Conservation (phyloP, 257 asterid species). For the Scutellaria barbata region DNA sequence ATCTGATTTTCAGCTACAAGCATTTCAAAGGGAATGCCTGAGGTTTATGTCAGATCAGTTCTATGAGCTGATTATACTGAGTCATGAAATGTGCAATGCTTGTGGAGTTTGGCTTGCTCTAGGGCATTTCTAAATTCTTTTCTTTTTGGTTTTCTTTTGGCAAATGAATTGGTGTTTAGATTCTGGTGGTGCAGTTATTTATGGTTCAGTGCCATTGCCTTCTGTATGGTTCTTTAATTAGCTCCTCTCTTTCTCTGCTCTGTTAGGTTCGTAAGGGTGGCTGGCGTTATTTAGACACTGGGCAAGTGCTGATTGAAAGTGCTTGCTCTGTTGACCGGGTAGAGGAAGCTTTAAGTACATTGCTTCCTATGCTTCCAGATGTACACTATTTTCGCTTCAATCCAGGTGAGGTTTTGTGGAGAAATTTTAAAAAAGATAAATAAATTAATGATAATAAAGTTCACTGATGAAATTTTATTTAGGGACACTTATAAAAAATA, state of each 20-base stretch:
- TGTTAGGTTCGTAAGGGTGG: conserved; percentile 92
- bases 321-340: conserved; percentile 99
- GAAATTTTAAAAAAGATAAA: background rate
- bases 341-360: conserved; percentile 91
- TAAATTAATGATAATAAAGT: background rate
- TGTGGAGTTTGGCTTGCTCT: conserved; percentile 2
- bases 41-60: background rate
- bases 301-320: conserved; percentile 96
- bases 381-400: conserved; percentile 91
- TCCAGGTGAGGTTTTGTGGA: conserved; percentile 68
- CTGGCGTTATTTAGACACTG: conserved; percentile 98
- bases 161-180: background rate
- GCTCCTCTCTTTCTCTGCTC: conserved; percentile 31
- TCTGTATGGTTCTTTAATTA: conserved; percentile 22
- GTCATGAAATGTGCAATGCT: background rate
- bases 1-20: conserved; percentile 17
- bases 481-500: background rate
- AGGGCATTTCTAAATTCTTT: background rate
- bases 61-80: too few species aligned
- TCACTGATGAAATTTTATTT: too few species aligned
- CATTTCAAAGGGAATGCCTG: conserved; percentile 15
- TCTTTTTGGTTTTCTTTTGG: background rate
- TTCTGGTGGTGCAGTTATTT: conserved; percentile 30
- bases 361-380: conserved; percentile 97
- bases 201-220: conserved; percentile 26